Base-by-base conservation (phyloP, 176 grass and related monocot species). In the Eragrostis curvula region DNA sequence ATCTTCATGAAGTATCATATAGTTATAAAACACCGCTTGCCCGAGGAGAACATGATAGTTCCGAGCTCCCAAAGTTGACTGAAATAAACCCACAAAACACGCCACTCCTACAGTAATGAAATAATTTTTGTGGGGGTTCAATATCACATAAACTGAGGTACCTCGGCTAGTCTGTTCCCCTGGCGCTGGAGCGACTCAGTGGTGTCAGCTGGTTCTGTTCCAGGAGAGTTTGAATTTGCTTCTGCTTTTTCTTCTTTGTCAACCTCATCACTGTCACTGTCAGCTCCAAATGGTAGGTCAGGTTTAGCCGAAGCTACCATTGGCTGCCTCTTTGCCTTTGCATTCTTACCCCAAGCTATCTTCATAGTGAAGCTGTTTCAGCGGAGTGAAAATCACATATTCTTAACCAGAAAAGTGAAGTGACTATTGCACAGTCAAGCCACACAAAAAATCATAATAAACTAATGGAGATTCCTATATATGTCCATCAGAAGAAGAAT, bases 141-240 rank as follows among this genome's bases (percentile, higher is more conserved):
- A 27, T 46, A 1, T 27, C 32, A 58, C 11, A 57, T 1, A 29
- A 58, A 43, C 6, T 20, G 13, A 90, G 73, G 36, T 79, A 96
- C 93, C 93, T 96, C 93, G 1, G 93, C 93, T 23, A 96, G 72
- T 47, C 74, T 91, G 74, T 92, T 44, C 68, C 93, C 93, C 55
- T 89, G 82, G 21, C 55, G 52, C 24, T 85, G 83, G 61, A 93
- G 88, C 18, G 67, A 90, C 14, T 86, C 71, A n/a, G 50, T 47
- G 0, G 75, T 74, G 66, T 74, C 75, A 88, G 13, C 1, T 18
- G 60, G 58, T 30, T 60, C 79, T 15, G 50, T 68, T 73, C 39
- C 59, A 88, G 68, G 65, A 47, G 7, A 59, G 41, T 68, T 27
- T 39, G 67, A 29, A 30, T 48, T 59, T 77, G 17, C 44, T 60